These are phyloP conservation scores for Neoascochyta sp. DNA, from an alignment of 2,329 filamentous ascomycete species.

Conservation along the genomic window DNA sequence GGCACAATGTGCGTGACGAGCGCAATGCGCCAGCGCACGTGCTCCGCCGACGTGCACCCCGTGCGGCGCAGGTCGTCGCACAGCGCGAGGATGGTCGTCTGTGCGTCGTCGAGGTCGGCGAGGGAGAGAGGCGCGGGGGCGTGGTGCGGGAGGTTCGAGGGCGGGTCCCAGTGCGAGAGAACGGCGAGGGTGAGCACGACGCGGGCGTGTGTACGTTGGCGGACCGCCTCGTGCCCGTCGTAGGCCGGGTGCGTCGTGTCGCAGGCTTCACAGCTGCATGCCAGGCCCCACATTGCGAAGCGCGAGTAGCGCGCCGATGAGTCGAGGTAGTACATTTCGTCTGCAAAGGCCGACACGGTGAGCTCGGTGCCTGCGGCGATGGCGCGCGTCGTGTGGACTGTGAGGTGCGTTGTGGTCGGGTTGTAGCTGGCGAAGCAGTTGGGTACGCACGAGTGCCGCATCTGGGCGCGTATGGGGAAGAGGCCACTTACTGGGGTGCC, in stretches of 20 bases:
- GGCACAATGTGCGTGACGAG: slow-evolving; percentile 11
- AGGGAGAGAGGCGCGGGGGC: too few relatives aligned
- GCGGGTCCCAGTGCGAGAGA: slow-evolving; percentile 1
- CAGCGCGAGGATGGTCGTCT: slow-evolving; percentile 1
- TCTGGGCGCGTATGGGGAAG: slow-evolving; percentile 30
- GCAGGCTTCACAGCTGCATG: slow-evolving; percentile 12
- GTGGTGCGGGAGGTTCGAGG: background rate
- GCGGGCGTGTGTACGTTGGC: slow-evolving; percentile 2
- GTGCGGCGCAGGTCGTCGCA: slow-evolving; percentile 4
- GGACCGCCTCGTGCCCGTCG: slow-evolving; percentile 4
- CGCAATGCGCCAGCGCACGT: slow-evolving; percentile 10
- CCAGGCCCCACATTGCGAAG: slow-evolving; percentile 3
- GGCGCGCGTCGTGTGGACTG: slow-evolving; percentile 8
- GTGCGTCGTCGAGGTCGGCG: slow-evolving; percentile 1
- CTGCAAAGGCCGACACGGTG: slow-evolving; percentile 4
- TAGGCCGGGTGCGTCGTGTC: slow-evolving; percentile 1
- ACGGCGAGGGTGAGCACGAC: slow-evolving; percentile 1
- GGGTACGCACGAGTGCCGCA: slow-evolving; percentile 28
- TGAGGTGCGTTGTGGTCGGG: slow-evolving; percentile 4
- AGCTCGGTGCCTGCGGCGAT: slow-evolving; percentile 9
- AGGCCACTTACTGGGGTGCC: slow-evolving; percentile 11
- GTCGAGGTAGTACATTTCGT: slow-evolving; percentile 7
- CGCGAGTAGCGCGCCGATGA: slow-evolving; percentile 3
- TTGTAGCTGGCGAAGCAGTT: slow-evolving; percentile 14
- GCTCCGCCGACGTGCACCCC: slow-evolving; percentile 5